Conservation (phyloP, 2,329 filamentous ascomycete genomes). For the Aspergillus alliaceus region DNA sequence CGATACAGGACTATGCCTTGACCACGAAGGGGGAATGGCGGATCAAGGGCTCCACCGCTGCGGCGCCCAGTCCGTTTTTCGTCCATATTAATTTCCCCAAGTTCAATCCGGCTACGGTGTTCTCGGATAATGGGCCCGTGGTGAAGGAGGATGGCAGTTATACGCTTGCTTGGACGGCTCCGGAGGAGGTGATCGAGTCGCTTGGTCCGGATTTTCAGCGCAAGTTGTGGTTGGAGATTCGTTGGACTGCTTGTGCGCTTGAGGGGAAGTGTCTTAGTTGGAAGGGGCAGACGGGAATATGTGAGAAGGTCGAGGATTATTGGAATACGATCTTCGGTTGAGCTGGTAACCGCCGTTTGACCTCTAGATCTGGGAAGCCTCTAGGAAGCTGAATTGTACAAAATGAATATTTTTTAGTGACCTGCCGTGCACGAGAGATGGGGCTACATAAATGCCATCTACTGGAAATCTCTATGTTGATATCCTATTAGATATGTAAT, state of each 20-base stretch:
- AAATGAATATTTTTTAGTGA: neutral
- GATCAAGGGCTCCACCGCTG: slow-evolving; percentile 30
- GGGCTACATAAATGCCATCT: neutral
- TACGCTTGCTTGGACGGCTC: slow-evolving; percentile 32
- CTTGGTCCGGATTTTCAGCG: slow-evolving; percentile 38
- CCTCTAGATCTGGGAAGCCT: neutral
- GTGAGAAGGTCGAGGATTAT: slow-evolving; percentile 31
- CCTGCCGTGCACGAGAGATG: too few relatives aligned
- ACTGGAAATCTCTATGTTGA: too few relatives aligned
- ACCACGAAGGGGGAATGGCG: slow-evolving; percentile 28
- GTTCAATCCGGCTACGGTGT: slow-evolving; percentile 39
- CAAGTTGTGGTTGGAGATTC: slow-evolving; percentile 39
- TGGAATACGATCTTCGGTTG: slow-evolving; percentile 19
- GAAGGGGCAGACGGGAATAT: slow-evolving; percentile 32
- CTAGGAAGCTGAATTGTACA: neutral
- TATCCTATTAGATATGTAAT: neutral
- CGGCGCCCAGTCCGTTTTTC: slow-evolving; percentile 37
- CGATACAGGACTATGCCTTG: slow-evolving; percentile 33
- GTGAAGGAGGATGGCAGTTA: slow-evolving; percentile 32
- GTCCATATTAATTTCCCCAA: slow-evolving; percentile 43
- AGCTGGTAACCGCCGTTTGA: too few relatives aligned
- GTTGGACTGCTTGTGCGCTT: slow-evolving; percentile 37
- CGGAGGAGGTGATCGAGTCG: slow-evolving; percentile 26
- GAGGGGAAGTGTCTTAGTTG: slow-evolving; percentile 33
- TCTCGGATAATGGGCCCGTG: slow-evolving; percentile 22